Evolutionary conservation across 2,329 filamentous ascomycete genomes (phyloP).

Genomic region (Lecanicillium sp.): DNA sequence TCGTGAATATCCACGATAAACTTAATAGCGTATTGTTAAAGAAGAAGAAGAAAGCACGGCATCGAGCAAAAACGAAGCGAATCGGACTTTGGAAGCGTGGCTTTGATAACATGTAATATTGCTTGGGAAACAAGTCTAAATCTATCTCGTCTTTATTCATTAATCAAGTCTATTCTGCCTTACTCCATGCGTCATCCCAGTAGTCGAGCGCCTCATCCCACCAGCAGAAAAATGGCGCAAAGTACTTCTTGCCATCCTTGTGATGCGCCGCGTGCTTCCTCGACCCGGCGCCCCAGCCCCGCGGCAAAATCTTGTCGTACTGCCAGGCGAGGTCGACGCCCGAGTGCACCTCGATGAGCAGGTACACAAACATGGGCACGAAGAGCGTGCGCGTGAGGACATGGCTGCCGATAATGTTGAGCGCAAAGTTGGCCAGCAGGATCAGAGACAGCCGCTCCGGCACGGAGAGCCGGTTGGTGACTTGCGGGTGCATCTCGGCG

Average conservation of each 20-base stretch:
- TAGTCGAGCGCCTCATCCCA: background rate
- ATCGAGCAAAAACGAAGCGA: no score
- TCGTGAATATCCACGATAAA: no score
- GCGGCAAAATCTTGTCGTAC: background rate
- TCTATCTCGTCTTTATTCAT: no score
- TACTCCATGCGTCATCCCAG: background rate
- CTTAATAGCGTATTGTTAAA: no score
- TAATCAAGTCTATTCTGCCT: no score
- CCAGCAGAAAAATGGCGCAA: background rate
- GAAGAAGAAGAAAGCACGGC: no score
- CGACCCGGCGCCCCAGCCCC: conserved; percentile 13
- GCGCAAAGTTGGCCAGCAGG: background rate
- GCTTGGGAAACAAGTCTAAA: no score
- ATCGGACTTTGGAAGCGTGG: no score
- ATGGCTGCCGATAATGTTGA: background rate
- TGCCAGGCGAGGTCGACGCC: background rate
- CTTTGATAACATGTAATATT: no score
- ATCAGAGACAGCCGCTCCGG: background rate
- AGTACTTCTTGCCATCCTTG: background rate
- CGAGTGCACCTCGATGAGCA: conserved; percentile 1
- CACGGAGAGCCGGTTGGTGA: background rate
- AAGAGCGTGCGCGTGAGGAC: background rate
- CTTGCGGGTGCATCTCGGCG: background rate
- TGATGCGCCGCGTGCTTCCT: background rate
- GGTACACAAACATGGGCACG: background rate